phyloP scores from a whole-genome alignment of 202 grass and related monocot species.

The Panicum hallii region DNA sequence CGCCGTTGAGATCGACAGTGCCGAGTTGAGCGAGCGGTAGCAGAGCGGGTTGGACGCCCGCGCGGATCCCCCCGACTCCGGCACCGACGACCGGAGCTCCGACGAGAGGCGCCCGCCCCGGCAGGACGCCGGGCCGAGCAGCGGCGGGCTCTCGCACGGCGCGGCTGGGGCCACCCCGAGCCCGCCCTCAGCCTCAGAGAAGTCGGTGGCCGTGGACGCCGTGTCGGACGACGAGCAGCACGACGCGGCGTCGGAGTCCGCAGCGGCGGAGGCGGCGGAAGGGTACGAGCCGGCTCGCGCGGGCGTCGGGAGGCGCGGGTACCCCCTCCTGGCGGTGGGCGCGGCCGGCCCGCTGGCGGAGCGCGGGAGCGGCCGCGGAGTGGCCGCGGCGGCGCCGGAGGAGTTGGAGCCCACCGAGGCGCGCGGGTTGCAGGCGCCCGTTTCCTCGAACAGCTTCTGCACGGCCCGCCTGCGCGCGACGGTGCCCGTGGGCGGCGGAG shows the following conservation, averaged over 20 bases:
- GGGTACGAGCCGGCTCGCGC: constrained; percentile 48
- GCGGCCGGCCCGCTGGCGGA: constrained; percentile 13
- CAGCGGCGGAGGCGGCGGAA: neutral
- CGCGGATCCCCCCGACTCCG: constrained; percentile 51
- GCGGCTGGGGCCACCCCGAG: constrained; percentile 19
- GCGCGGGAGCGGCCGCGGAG: constrained; percentile 33
- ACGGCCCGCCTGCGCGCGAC: constrained; percentile 56
- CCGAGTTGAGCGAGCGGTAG: constrained; percentile 75
- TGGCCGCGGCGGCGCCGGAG: neutral
- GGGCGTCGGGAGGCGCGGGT: constrained; percentile 52
- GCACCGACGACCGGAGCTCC: constrained; percentile 78
- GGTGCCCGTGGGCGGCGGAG: constrained; percentile 20
- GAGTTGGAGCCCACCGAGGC: neutral
- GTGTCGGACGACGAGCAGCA: constrained; percentile 52
- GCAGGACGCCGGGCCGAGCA: constrained; percentile 53
- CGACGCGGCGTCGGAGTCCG: constrained; percentile 30
- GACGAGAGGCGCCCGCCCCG: constrained; percentile 46
- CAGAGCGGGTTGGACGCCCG: constrained; percentile 69
- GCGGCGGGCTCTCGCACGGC: constrained; percentile 78
- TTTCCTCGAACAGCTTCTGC: constrained; percentile 76
- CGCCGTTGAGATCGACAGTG: constrained; percentile 53
- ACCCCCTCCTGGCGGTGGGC: constrained; percentile 35
- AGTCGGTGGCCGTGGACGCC: constrained; percentile 48
- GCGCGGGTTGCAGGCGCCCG: constrained; percentile 17
- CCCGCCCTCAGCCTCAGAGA: constrained; percentile 48